Base-by-base conservation (phyloP, 495 filamentous ascomycete genomes). In the Tuber melanosporum region DNA sequence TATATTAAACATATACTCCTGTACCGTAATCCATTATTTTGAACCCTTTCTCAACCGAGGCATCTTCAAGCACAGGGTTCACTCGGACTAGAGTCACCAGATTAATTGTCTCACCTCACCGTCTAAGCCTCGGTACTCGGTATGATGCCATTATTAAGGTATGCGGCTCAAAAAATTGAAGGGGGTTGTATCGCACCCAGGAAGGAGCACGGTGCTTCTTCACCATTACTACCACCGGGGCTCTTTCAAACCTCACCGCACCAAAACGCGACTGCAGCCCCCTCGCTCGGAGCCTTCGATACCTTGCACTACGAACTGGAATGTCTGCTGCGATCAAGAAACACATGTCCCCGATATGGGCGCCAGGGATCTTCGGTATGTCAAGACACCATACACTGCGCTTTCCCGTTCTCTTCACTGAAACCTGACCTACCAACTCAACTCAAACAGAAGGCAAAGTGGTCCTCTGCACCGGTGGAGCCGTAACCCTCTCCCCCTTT, bases 381-480 rank as follows among this genome's bases (percentile, higher is more conserved):
- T 19, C 44, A 26, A 14, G 36, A 62, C 71, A 32, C 22, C n/a
- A 26, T 42, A 32, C 82, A 9, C 22, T 82, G 92, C 15, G 22
- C 44, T 49, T 70, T 32, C 52, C 7, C 20, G 10, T 32, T 62
- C 22, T 62, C 22, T 20, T 49, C 42, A 22, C 32, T 22, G 20
- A 52, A 52, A 52, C 26, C 52, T 62, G n/a, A 62, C 9, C 66
- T 46, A 62, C 74, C 45, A 42, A 71, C 14, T 4, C 9, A 74
- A 39, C 26, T 36, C 12, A 81, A 17, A 10, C 82, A 94, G 92
- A 89, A 75, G 91, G 93, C 83, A 95, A 95, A 83, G 94, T 98
- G 32, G 88, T 98, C 79, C 95, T 98, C 87, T 96, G 96, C 82
- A 99, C 95, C 43, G 95, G 95, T 62, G 95, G 95, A 73, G 93